phyloP scores from a whole-genome alignment of 495 filamentous ascomycete genomes.

The Xylaria intraflava region DNA sequence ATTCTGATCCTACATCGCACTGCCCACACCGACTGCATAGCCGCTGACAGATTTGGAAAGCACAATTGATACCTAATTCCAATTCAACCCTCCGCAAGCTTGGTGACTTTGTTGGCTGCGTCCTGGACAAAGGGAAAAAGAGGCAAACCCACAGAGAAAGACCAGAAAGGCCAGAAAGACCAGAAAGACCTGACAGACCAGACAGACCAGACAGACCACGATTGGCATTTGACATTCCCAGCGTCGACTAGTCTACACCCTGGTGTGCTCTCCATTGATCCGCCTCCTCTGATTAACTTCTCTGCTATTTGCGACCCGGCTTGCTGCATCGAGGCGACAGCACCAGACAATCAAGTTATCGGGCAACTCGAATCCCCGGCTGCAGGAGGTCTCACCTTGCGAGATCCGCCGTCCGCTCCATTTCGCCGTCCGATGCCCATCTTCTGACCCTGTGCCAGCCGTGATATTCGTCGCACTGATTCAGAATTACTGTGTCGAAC shows the following conservation, averaged over 20 bases:
- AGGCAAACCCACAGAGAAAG: slow-evolving; percentile 11
- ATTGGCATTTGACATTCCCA: neutral
- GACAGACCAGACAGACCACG: no score
- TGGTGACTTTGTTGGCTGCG: slow-evolving; percentile 5
- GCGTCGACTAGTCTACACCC: slow-evolving; percentile 1
- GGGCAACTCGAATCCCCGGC: slow-evolving; percentile 8
- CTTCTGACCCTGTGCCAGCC: slow-evolving; percentile 16
- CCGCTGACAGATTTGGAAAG: neutral
- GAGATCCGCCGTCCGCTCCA: slow-evolving; percentile 12
- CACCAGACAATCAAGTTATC: slow-evolving; percentile 11
- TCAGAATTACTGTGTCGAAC: slow-evolving; percentile 25
- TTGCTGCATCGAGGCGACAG: slow-evolving; percentile 14
- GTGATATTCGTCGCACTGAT: slow-evolving; percentile 25
- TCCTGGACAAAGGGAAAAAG: slow-evolving; percentile 8
- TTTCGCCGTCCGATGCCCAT: slow-evolving; percentile 13
- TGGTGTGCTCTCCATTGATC: slow-evolving; percentile 4
- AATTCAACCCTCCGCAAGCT: neutral
- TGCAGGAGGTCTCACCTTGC: slow-evolving; percentile 27
- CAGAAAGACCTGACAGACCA: no score
- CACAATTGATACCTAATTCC: slow-evolving; percentile 5
- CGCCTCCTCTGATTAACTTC: neutral
- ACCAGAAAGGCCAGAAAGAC: no score
- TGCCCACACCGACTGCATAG: neutral
- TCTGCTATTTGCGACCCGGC: slow-evolving; percentile 7
- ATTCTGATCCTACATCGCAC: neutral